These are phyloP conservation scores for Colletotrichum sp. DNA, from an alignment of 2,329 filamentous ascomycete genomes.

Conservation along the genomic window DNA sequence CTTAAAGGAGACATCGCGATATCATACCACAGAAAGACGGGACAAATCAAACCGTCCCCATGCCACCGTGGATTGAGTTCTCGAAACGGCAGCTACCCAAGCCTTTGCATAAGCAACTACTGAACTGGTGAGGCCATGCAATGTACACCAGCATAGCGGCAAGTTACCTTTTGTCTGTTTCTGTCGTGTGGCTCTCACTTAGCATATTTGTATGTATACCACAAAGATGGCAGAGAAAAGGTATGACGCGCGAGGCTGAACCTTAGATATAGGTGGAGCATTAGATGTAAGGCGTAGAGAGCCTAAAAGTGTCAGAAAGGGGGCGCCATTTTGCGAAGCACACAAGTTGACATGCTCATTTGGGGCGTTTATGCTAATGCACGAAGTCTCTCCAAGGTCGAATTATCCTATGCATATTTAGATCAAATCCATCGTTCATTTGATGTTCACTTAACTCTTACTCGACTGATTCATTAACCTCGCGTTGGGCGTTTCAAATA, in stretches of 20 bases:
- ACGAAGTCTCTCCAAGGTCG: fast-evolving
- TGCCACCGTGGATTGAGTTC: too few species aligned
- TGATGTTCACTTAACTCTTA: neutral
- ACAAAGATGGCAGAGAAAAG: too few species aligned
- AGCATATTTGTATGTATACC: too few species aligned
- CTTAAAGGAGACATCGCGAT: too few species aligned
- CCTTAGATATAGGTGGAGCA: fast-evolving
- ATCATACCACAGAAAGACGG: too few species aligned
- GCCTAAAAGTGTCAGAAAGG: neutral
- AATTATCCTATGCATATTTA: neutral
- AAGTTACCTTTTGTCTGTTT: too few species aligned
- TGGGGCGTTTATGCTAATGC: neutral
- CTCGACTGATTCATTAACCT: neutral
- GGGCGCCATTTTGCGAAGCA: neutral
- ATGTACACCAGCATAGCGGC: too few species aligned
- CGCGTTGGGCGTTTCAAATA: neutral
- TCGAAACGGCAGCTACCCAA: too few species aligned
- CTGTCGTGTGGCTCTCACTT: fast-evolving
- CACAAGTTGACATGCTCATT: fast-evolving
- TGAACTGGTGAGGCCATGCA: too few species aligned
- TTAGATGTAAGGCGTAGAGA: fast-evolving
- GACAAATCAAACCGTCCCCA: too few species aligned
- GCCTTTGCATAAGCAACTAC: too few species aligned
- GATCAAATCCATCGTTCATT: neutral
- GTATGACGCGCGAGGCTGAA: fast-evolving